Evolutionary conservation across 2,329 filamentous ascomycete species (phyloP).

Genomic region (Ophiostoma australiae): DNA sequence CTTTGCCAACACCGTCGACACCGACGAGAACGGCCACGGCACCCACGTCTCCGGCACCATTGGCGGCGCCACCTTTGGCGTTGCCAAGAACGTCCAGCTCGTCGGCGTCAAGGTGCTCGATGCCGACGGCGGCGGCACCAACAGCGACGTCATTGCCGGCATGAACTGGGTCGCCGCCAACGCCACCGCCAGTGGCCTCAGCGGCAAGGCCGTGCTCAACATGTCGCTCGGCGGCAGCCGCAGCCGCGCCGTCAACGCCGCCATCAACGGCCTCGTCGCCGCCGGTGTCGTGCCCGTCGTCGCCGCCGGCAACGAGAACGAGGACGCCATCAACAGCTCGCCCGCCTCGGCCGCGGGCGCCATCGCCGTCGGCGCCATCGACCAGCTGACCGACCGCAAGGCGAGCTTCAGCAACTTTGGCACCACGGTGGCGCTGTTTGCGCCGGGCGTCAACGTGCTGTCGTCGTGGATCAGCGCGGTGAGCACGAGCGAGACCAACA

Average conservation of each 20-base stretch:
- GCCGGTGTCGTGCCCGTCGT: constrained; percentile 54
- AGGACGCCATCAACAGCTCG: constrained; percentile 47
- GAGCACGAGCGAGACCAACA: constrained; percentile 39
- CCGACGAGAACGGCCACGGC: constrained; percentile 20
- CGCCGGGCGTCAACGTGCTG: constrained; percentile 50
- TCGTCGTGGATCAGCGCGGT: constrained; percentile 47
- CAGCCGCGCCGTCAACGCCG: constrained; percentile 51
- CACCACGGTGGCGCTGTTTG: constrained; percentile 49
- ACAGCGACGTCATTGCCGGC: constrained; percentile 52
- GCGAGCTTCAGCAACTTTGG: constrained; percentile 59
- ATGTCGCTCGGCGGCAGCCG: constrained; percentile 54
- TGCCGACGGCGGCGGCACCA: constrained; percentile 44
- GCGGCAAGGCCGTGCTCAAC: constrained; percentile 57
- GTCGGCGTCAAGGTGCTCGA: constrained; percentile 60
- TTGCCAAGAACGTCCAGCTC: constrained; percentile 48
- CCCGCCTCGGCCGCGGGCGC: constrained; percentile 53
- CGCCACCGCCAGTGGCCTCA: constrained; percentile 38
- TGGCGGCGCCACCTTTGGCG: constrained; percentile 56
- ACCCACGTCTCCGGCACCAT: constrained; percentile 59
- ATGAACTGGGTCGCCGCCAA: constrained; percentile 53
- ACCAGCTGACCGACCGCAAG: constrained; percentile 45
- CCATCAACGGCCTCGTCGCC: constrained; percentile 43
- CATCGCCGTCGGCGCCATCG: constrained; percentile 57
- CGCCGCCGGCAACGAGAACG: constrained; percentile 56
- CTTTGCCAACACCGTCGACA: background rate